Conservation (phyloP, 1,284 basidiomycete species). For the Stygiomarasmius scandens region DNA sequence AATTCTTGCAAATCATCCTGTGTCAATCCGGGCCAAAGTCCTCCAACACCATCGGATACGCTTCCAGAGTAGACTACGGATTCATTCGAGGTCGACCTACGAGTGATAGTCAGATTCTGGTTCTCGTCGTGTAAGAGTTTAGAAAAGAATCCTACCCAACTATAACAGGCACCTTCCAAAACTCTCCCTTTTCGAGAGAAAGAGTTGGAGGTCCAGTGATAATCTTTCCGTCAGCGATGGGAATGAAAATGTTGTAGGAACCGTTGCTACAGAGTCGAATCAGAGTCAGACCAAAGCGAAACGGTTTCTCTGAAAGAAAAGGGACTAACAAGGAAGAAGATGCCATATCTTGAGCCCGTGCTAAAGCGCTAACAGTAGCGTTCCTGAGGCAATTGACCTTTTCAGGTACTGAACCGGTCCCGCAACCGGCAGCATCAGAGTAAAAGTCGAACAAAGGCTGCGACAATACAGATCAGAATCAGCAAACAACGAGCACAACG, state of each 20-base stretch:
- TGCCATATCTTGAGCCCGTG: slow-evolving; percentile 56
- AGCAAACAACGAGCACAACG: too few relatives aligned
- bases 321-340: slow-evolving; percentile 4
- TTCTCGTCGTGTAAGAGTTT: not conserved
- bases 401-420: slow-evolving; percentile 32
- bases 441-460: slow-evolving; percentile 57
- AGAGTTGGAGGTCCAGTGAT: slow-evolving; percentile 51
- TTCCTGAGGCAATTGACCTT: slow-evolving; percentile 50
- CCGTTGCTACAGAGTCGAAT: slow-evolving; percentile 28
- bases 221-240: slow-evolving; percentile 51
- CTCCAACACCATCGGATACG: not conserved
- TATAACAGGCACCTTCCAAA: slow-evolving; percentile 54
- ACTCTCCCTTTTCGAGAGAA: slow-evolving; percentile 45
- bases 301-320: not conserved
- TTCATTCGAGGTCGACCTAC: slow-evolving; percentile 15
- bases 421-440: slow-evolving; percentile 50
- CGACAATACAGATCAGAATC: not conserved
- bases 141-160: slow-evolving; percentile 48
- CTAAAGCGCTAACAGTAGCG: slow-evolving; percentile 50
- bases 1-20: not conserved
- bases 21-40: not conserved
- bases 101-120: not conserved
- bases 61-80: not conserved
- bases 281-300: not conserved
- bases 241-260: slow-evolving; percentile 41